Percentiles rank a stretch among this genome's conserved stretches.
Evolutionary conservation across 805 yeast genomes (phyloP).

Genomic region (Ogataea sp.): DNA sequence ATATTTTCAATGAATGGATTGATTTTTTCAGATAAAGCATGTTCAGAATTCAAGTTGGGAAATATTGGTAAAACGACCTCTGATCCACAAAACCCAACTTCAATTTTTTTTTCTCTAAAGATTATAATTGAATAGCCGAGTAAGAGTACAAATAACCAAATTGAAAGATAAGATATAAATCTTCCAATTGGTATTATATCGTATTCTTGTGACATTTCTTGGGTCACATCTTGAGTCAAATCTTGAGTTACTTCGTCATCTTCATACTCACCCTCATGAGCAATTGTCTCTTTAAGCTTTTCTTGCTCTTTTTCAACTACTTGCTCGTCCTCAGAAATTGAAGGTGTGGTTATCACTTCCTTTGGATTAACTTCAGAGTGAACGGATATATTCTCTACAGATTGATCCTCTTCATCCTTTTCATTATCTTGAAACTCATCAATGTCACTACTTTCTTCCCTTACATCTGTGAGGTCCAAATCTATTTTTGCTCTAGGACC

Average conservation of each 20-base stretch:
- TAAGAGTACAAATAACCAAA: conserved; percentile 2
- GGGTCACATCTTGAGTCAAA: too few species aligned
- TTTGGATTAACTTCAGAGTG: too few species aligned
- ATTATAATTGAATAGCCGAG: conserved; percentile 8
- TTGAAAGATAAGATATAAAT: conserved; percentile 4
- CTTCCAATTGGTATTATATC: conserved; percentile 2
- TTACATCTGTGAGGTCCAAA: too few species aligned
- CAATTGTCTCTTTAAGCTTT: conserved; percentile 14
- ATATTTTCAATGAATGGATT: conserved; percentile 22
- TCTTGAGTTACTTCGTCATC: conserved; percentile 14
- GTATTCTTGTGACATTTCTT: too few species aligned
- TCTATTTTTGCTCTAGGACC: too few species aligned
- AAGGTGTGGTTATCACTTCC: too few species aligned
- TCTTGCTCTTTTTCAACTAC: neutral
- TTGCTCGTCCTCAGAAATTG: too few species aligned
- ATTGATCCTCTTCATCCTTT: too few species aligned
- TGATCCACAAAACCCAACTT: conserved; percentile 72
- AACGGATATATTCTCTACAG: too few species aligned
- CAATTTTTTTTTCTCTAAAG: conserved; percentile 47
- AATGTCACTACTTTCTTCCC: too few species aligned
- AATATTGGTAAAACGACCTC: conserved; percentile 37
- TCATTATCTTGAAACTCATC: too few species aligned
- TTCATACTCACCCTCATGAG: conserved; percentile 16
- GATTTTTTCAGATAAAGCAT: neutral
- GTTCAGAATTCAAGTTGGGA: conserved; percentile 11